A percentile compares a stretch with the other conserved stretches of the same genome.
Evolutionary conservation across 148 eudicot species (phyloP).

Genomic region (Simmondsia chinensis): DNA sequence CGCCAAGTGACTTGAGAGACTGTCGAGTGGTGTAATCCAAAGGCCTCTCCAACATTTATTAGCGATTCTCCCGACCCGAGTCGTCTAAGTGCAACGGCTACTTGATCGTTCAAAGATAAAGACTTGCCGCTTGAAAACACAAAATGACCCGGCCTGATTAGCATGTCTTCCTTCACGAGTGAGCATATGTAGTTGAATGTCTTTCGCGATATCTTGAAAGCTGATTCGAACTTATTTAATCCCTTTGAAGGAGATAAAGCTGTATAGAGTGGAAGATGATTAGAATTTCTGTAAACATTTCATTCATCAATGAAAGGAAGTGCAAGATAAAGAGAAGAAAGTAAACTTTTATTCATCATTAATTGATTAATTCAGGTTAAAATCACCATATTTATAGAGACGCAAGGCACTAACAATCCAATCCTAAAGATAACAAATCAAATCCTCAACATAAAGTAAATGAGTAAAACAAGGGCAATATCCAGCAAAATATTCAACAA

Average conservation of each 20-base stretch:
- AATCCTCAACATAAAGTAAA: no score
- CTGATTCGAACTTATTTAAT: slow-evolving; percentile 39
- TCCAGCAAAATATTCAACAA: no score
- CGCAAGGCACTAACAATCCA: no score
- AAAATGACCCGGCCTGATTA: slow-evolving; percentile 41
- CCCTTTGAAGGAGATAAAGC: slow-evolving; percentile 39
- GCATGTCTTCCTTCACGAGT: slow-evolving; percentile 54
- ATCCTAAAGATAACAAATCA: no score
- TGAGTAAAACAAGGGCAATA: no score
- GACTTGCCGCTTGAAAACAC: slow-evolving; percentile 46
- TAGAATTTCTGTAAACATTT: neutral
- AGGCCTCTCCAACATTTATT: slow-evolving; percentile 49
- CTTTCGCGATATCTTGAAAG: slow-evolving; percentile 62
- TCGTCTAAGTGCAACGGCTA: slow-evolving; percentile 75
- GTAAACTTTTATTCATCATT: no score
- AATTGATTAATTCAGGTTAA: no score
- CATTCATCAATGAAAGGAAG: neutral
- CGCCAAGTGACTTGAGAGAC: slow-evolving; percentile 94
- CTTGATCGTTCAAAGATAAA: slow-evolving; percentile 57
- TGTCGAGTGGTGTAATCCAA: slow-evolving; percentile 67
- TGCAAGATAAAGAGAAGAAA: neutral
- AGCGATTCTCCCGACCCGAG: slow-evolving; percentile 82
- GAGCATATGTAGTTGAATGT: slow-evolving; percentile 79
- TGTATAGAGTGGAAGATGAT: slow-evolving; percentile 17
- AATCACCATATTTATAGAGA: no score